Base-by-base conservation (phyloP, 2,329 filamentous ascomycete genomes). In the Aureobasidium namibiae region DNA sequence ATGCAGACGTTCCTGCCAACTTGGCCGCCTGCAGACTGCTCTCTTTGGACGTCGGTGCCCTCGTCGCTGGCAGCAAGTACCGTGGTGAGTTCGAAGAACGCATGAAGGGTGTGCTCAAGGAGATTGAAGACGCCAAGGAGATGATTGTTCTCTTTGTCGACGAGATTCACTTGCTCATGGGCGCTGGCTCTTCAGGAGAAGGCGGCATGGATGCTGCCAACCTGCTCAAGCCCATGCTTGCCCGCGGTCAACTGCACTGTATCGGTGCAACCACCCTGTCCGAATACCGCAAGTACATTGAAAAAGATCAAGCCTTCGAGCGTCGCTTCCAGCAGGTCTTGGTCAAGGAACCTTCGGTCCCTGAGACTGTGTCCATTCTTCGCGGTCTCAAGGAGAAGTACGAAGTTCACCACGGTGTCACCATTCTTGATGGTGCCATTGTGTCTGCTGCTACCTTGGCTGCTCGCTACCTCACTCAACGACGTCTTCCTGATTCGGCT, bases 161-260 rank as follows among this genome's bases (percentile, higher is more conserved):
- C 74, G 94, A 99, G 74, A 99, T 99, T 65, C 94, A 99, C 77
- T 82, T 99, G 63, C 85, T 99, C 63, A 99, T 99, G 94, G 94
- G 94, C 61, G 94, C 94, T 65, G 94, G 94, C 61, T 86, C 91
- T 38, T 92, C 89, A 58, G 94, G 94, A 60, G 92, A 97, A 73
- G 94, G 94, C 64, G 94, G 94, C 67, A 99, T 99, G 94, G 94
- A 99, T 71, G 94, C 94, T 52, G 94, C 94, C 68, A 99, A 99
- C 73, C 78, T 99, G 67, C 82, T 99, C 64, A 99, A 99, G 79
- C 94, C 94, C 60, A 97, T 97, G 92, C 83, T 99, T 66, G 94
- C 94, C 62, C 87, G 94, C 70, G 94, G 94, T 57, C 92, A 97
- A 73, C 80, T 99, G 61, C 94, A 99, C 80, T 99, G 94, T 70